Conservation (phyloP, 129 eudicot genomes). For the Rutidosis leptorrhynchoides region DNA sequence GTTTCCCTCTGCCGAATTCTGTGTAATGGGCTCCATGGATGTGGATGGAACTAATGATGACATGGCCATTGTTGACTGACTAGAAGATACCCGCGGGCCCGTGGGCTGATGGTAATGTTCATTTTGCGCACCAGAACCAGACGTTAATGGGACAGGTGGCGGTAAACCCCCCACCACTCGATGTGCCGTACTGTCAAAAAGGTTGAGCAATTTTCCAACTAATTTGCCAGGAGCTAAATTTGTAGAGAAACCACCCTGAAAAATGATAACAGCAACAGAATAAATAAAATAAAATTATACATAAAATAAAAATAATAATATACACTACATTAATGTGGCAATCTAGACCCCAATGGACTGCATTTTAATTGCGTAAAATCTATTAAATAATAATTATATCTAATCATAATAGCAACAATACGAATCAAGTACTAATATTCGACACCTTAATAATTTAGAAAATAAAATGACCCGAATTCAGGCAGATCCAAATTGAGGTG, state of each 20-base stretch:
- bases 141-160: conserved; percentile 58
- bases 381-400: too few species aligned
- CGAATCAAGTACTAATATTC: too few species aligned
- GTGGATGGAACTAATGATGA: conserved; percentile 78
- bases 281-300: not conserved
- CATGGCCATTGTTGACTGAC: conserved; percentile 92
- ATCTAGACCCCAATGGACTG: too few species aligned
- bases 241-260: conserved; percentile 90
- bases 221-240: conserved; percentile 86
- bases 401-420: too few species aligned
- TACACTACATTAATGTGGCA: too few species aligned
- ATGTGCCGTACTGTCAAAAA: conserved; percentile 84
- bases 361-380: too few species aligned
- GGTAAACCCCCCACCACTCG: conserved; percentile 82
- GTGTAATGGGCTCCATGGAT: conserved; percentile 77
- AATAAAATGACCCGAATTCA: too few species aligned
- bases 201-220: conserved; percentile 76
- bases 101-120: conserved; percentile 50
- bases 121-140: conserved; percentile 37
- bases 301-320: not conserved
- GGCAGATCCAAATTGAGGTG: too few species aligned
- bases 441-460: too few species aligned
- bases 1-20: conserved; percentile 51
- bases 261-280: not conserved
- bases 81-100: conserved; percentile 62